These are phyloP conservation scores for Gloeostereum incarnatum DNA, from an alignment of 768 basidiomycete genomes.

Conservation along the genomic window DNA sequence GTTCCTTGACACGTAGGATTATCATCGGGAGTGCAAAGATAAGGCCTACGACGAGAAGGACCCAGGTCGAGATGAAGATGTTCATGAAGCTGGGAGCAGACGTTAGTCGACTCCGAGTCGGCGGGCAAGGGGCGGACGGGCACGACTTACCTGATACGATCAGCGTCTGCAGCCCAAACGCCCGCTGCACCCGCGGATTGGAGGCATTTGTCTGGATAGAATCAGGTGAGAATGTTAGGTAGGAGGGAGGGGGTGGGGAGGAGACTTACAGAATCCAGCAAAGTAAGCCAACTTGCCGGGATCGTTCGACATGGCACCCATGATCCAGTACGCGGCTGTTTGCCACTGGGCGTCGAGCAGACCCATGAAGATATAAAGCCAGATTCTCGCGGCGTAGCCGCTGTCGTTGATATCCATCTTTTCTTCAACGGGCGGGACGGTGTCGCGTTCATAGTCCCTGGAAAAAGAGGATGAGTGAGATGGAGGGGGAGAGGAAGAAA, in stretches of 20 bases:
- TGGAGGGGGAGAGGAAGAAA: neutral
- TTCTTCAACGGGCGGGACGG: conserved; percentile 23
- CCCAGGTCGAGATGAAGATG: conserved; percentile 69
- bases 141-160: conserved; percentile 44
- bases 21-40: conserved; percentile 69
- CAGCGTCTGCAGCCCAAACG: conserved; percentile 62
- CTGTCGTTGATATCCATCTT: conserved; percentile 55
- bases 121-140: conserved; percentile 14
- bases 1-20: conserved; percentile 56
- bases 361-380: conserved; percentile 66
- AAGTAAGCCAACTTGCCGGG: conserved; percentile 73
- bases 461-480: neutral
- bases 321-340: conserved; percentile 73
- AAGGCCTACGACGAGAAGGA: conserved; percentile 55
- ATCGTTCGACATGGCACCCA: conserved; percentile 83
- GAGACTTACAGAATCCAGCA: conserved; percentile 65
- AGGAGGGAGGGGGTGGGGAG: neutral
- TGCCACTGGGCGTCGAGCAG: conserved; percentile 83
- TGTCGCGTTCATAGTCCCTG: conserved; percentile 52
- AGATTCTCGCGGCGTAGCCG: conserved; percentile 43
- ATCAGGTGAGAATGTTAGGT: neutral
- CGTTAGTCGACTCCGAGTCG: neutral
- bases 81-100: conserved; percentile 29
- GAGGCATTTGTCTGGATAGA: conserved; percentile 50
- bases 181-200: conserved; percentile 74